Percentiles rank a stretch among this genome's conserved stretches.
Evolutionary conservation across 140 eudicot genomes (phyloP).

Genomic region (Oenanthe javanica): DNA sequence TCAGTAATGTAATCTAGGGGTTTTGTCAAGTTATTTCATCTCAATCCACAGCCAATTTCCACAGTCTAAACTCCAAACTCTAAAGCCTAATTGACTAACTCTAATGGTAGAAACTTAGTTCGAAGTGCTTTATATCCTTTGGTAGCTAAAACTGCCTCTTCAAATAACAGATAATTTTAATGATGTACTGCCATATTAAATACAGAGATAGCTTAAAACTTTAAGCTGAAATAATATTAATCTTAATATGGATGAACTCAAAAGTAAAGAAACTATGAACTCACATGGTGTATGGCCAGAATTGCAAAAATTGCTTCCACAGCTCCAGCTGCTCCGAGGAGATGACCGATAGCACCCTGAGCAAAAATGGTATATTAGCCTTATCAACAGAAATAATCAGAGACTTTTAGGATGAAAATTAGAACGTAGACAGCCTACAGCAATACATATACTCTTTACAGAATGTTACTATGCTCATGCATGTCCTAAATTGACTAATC

Average conservation of each 20-base stretch:
- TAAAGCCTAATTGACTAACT: background rate
- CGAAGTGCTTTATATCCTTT: background rate
- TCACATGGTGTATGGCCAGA: slow-evolving; percentile 75
- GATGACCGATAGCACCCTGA: slow-evolving; percentile 96
- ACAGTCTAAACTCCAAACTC: background rate
- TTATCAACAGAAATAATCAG: background rate
- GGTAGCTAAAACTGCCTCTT: background rate
- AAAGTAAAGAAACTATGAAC: slow-evolving; percentile 1
- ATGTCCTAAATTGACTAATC: background rate
- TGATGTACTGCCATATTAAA: background rate
- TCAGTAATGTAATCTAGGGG: background rate
- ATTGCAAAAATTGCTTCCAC: slow-evolving; percentile 85
- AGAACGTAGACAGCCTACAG: background rate
- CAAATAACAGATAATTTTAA: background rate
- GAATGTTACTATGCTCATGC: background rate
- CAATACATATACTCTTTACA: background rate
- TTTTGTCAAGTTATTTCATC: background rate
- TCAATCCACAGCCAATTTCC: background rate
- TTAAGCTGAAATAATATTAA: background rate
- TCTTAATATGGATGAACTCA: background rate
- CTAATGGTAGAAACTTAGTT: background rate
- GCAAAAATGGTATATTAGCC: background rate
- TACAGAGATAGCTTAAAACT: background rate
- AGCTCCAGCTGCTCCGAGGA: slow-evolving; percentile 98
- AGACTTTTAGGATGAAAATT: background rate